phyloP scores from a whole-genome alignment of 1,284 basidiomycete genomes.

The Malassezia brasiliensis region DNA sequence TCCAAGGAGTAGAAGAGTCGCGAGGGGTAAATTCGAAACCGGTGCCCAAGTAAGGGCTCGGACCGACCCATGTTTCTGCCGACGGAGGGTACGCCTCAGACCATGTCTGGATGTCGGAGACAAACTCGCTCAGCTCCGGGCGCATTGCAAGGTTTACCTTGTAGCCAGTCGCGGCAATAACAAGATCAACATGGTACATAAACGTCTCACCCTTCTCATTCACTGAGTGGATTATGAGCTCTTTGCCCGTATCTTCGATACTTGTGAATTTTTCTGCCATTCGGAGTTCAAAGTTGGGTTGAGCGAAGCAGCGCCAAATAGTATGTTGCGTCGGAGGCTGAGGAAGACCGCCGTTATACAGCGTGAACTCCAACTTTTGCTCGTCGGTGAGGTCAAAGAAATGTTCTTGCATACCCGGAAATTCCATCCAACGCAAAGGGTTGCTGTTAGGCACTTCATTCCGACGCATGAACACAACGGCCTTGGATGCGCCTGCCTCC shows the following conservation, averaged over 20 bases:
- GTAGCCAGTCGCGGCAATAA: conserved; percentile 11
- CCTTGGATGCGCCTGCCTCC: conserved; percentile 4
- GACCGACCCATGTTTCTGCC: background rate
- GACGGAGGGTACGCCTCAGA: conserved; percentile 6
- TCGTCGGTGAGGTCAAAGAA: conserved; percentile 8
- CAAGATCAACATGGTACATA: conserved; percentile 1
- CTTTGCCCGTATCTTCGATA: background rate
- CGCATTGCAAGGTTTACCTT: conserved; percentile 3
- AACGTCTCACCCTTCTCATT: background rate
- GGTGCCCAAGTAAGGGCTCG: conserved; percentile 4
- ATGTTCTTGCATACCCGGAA: conserved; percentile 13
- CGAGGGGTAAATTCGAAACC: conserved; percentile 8
- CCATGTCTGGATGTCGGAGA: conserved; percentile 5
- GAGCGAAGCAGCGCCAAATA: conserved; percentile 10
- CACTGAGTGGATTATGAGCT: conserved; percentile 2
- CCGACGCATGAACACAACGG: conserved; percentile 9
- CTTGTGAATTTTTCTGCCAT: conserved; percentile 1
- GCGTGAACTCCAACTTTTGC: conserved; percentile 10
- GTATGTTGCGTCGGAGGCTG: conserved; percentile 13
- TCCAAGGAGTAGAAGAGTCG: background rate
- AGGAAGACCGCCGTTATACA: conserved; percentile 9
- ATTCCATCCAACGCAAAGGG: conserved; percentile 13
- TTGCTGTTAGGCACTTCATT: conserved; percentile 3
- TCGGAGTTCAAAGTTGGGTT: conserved; percentile 4
- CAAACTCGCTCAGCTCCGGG: conserved; percentile 7